Conservation (phyloP, 768 basidiomycete species). For the Sporobolomyces pararoseus region DNA sequence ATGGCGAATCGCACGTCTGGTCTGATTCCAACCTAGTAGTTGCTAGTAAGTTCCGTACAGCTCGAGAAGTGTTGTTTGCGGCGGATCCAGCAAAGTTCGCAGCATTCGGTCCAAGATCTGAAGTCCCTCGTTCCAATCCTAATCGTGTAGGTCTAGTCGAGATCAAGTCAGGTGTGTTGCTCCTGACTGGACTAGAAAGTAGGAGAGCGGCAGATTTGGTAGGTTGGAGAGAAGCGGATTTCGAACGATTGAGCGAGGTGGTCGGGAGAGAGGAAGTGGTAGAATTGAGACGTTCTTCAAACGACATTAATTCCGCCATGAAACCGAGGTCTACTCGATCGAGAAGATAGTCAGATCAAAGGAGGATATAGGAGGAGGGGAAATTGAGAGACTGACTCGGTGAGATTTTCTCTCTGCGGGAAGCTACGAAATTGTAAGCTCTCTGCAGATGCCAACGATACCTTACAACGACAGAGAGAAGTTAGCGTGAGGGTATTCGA, state of each 20-base stretch:
- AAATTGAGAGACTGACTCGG: conserved; percentile 54
- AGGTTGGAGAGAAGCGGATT: background rate
- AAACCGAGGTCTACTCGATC: conserved; percentile 65
- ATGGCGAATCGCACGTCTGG: too few relatives aligned
- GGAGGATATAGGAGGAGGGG: background rate
- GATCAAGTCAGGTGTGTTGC: too few relatives aligned
- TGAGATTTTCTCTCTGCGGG: conserved; percentile 87
- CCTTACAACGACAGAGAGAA: too few relatives aligned
- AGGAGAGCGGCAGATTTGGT: too few relatives aligned
- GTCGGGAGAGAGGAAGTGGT: background rate
- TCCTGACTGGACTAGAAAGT: background rate
- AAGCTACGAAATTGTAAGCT: conserved; percentile 86
- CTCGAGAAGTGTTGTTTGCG: background rate
- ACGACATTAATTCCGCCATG: conserved; percentile 93
- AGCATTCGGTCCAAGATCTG: background rate
- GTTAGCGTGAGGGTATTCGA: too few relatives aligned
- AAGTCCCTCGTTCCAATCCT: background rate
- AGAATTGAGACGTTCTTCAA: conserved; percentile 64
- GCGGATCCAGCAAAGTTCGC: background rate
- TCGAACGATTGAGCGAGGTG: background rate
- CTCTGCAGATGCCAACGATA: conserved; percentile 93
- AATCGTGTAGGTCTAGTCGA: background rate
- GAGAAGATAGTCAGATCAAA: background rate
- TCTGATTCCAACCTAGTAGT: too few relatives aligned
- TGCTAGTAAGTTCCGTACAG: background rate